Conservation (phyloP, 2,329 filamentous ascomycete genomes). For the Bertia moriformis region DNA sequence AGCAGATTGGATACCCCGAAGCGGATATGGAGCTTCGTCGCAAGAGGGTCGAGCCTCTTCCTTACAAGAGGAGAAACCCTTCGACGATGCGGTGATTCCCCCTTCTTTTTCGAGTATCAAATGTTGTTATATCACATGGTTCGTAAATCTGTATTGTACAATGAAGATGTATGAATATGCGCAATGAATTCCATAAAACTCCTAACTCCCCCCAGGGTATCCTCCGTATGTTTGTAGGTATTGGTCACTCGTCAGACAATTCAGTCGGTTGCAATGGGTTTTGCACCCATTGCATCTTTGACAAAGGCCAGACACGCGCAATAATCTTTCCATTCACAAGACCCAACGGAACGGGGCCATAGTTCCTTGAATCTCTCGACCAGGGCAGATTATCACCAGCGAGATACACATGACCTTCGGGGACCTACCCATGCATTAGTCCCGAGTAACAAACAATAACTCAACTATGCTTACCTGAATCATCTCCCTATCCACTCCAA, state of each 20-base stretch:
- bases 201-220: background rate
- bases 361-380: constrained; percentile 1
- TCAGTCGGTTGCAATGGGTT: background rate
- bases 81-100: background rate
- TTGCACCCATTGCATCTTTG: background rate
- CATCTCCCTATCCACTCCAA: constrained; percentile 19
- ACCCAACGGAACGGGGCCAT: background rate
- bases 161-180: constrained; percentile 1
- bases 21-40: background rate
- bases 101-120: background rate
- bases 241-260: background rate
- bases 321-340: constrained; percentile 1
- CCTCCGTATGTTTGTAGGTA: background rate
- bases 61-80: constrained; percentile 1
- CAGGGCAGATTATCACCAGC: background rate
- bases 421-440: background rate
- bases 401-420: background rate
- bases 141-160: constrained; percentile 1
- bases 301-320: background rate
- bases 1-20: background rate
- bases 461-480: constrained; percentile 14
- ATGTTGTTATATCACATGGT: background rate
- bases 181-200: background rate
- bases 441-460: background rate
- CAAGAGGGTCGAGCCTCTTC: background rate